Conservation (phyloP, 208 protist species). For the Leishmania braziliensis region DNA sequence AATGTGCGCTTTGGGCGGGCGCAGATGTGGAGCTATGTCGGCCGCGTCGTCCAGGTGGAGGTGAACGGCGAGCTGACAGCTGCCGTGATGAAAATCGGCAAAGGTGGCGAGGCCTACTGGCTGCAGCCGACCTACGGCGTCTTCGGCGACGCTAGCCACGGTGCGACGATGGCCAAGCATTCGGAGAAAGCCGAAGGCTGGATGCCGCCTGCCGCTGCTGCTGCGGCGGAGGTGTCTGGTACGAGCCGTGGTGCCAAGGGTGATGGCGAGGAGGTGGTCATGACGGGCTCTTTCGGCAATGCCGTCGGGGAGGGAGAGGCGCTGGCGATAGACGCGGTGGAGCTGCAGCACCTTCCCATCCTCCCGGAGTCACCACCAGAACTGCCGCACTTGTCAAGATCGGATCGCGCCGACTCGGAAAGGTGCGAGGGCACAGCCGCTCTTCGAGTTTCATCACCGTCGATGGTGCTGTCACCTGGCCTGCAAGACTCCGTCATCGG, state of each 20-base stretch:
- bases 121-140: slow-evolving; percentile 62
- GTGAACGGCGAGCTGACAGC: slow-evolving; percentile 92
- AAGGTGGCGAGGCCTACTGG: slow-evolving; percentile 95
- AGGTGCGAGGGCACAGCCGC: neutral
- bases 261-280: neutral
- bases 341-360: slow-evolving; percentile 16
- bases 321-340: slow-evolving; percentile 6
- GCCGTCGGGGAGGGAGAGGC: neutral
- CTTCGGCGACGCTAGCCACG: slow-evolving; percentile 2
- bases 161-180: neutral
- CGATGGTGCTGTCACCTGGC: neutral
- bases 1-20: slow-evolving; percentile 97
- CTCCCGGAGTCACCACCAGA: slow-evolving; percentile 5
- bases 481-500: neutral
- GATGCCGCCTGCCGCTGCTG: neutral
- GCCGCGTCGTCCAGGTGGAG: slow-evolving; percentile 94
- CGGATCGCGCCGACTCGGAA: neutral
- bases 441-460: neutral
- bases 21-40: slow-evolving; percentile 86
- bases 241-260: too few species aligned
- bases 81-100: slow-evolving; percentile 96
- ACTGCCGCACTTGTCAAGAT: neutral
- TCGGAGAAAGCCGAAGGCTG: neutral
- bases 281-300: neutral
- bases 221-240: neutral